Evolutionary conservation across 495 filamentous ascomycete species (phyloP), one percentile per base, ranked within the genome.

Genomic region (Hypoxylon trugodes): DNA sequence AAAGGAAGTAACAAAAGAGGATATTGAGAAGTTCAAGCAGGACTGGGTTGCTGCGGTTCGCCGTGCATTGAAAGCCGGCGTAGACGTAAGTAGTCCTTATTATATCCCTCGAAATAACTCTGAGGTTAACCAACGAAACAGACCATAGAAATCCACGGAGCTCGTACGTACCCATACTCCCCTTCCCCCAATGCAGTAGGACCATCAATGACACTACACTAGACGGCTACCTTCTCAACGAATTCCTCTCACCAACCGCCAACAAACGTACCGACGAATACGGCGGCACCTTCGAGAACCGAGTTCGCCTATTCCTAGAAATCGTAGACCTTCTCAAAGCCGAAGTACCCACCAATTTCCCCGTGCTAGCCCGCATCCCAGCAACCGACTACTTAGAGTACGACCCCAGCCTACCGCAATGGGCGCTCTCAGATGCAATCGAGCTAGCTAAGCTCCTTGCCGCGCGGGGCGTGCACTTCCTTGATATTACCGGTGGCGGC

Each of bases 221-320:
- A 61, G 57, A 88, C 68, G 86, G 88, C n/a, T 91, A 90, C 66
- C 80, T 91, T n/a, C 71, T 90, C 9, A 76, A 87, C 43, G 79
- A 90, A 70, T 90, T 91, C 73, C 74, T 90, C 26, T 84, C 86
- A 10, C 76, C 77, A 1, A 74, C 77, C 3, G 86, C 85, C 16
- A 90, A 89, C 69, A 76, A 71, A 47, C 84, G 87, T 8, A 85
- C 80, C 3, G 87, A 89, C 72, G 72, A 80, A 52, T 90, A 88
- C 66, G 87, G 87, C 35, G 87, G 87, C 6, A 73, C 72, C 37
- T 76, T 86, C 50, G 47, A 28, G 33, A 87, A 88, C 69, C 82
- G 87, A 8, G 80, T 78, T 4, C 79, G 85, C 8, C 57, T 89
- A 15, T 72, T 86, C 42, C 70, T 79, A 8, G 84, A 88, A 59